A percentile compares a stretch with the other conserved stretches of the same genome.
phyloP scores from a whole-genome alignment of 805 yeast genomes.

The Schizosaccharomyces japonicus region DNA sequence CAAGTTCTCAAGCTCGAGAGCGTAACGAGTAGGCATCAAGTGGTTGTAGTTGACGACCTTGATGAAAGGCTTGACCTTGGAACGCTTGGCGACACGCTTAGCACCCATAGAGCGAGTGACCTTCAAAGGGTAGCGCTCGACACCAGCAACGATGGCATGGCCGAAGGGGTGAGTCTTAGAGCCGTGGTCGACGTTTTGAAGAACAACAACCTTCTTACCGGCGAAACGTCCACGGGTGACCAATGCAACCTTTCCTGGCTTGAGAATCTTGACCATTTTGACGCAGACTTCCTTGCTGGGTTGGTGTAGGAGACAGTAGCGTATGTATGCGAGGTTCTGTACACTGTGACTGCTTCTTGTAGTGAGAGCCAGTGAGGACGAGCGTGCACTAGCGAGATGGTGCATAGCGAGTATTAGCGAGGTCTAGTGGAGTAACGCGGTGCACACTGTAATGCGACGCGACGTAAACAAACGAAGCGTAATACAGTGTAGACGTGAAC shows the following conservation, averaged over 20 bases:
- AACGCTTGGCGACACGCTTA: slow-evolving; percentile 90
- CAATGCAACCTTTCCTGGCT: slow-evolving; percentile 37
- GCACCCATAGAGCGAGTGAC: slow-evolving; percentile 86
- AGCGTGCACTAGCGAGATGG: too few relatives aligned
- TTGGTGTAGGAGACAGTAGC: too few relatives aligned
- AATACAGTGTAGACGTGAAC: too few relatives aligned
- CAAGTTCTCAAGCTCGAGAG: slow-evolving; percentile 87
- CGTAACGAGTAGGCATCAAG: slow-evolving; percentile 98
- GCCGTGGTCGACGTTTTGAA: slow-evolving; percentile 96
- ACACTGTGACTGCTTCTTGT: too few relatives aligned
- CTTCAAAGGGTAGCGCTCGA: slow-evolving; percentile 94
- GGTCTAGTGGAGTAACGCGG: too few relatives aligned
- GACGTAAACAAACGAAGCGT: too few relatives aligned
- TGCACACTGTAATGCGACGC: too few relatives aligned
- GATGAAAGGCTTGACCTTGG: slow-evolving; percentile 94
- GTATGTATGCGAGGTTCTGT: too few relatives aligned
- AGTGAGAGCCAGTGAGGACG: too few relatives aligned
- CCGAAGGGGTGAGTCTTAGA: slow-evolving; percentile 97
- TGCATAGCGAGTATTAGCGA: too few relatives aligned
- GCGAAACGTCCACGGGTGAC: slow-evolving; percentile 99
- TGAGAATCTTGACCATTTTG: slow-evolving; percentile 5
- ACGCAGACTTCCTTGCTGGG: too few relatives aligned
- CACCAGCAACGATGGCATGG: slow-evolving; percentile 98
- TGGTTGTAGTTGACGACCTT: slow-evolving; percentile 99
- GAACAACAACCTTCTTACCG: slow-evolving; percentile 98